A percentile compares a stretch with the other conserved stretches of the same genome.
These are phyloP conservation scores for Colletotrichum ledebouriae DNA, from an alignment of 2,329 filamentous ascomycete genomes.

Conservation along the genomic window DNA sequence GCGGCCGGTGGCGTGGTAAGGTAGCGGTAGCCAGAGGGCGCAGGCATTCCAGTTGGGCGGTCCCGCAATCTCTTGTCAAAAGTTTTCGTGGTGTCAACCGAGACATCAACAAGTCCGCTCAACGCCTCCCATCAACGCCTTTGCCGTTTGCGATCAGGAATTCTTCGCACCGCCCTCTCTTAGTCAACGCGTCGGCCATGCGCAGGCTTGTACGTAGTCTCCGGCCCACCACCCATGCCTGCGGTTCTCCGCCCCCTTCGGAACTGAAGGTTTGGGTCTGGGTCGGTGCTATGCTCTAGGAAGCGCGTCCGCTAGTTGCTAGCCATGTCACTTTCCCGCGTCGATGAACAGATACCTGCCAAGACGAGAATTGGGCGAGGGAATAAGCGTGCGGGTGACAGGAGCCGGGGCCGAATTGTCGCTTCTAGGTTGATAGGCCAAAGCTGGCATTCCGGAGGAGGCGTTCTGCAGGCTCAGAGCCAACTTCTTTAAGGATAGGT, in stretches of 20 bases:
- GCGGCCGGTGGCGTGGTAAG: neutral
- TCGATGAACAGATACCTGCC: neutral
- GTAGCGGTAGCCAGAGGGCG: neutral
- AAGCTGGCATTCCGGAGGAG: slow-evolving; percentile 26
- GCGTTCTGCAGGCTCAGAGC: slow-evolving; percentile 11
- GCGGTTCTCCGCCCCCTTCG: neutral
- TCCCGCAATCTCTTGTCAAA: slow-evolving; percentile 21
- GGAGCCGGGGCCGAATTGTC: slow-evolving; percentile 7
- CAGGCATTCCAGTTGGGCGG: slow-evolving; percentile 24
- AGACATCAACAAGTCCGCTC: slow-evolving; percentile 37
- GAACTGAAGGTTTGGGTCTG: slow-evolving; percentile 13
- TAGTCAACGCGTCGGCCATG: neutral
- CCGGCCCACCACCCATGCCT: neutral
- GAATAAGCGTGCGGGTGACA: neutral
- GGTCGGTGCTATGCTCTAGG: slow-evolving; percentile 25
- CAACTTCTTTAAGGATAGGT: slow-evolving; percentile 25
- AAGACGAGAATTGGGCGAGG: neutral
- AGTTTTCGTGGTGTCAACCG: slow-evolving; percentile 9
- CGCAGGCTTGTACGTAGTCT: neutral
- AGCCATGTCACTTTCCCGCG: slow-evolving; percentile 15
- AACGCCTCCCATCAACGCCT: slow-evolving; percentile 29
- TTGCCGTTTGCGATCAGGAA: slow-evolving; percentile 35
- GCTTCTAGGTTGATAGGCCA: neutral
- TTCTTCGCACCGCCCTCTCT: slow-evolving; percentile 1
- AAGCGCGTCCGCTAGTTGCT: slow-evolving; percentile 17